Conservation (phyloP, 176 grass and related monocot species). For the Triticum timopheevii region DNA sequence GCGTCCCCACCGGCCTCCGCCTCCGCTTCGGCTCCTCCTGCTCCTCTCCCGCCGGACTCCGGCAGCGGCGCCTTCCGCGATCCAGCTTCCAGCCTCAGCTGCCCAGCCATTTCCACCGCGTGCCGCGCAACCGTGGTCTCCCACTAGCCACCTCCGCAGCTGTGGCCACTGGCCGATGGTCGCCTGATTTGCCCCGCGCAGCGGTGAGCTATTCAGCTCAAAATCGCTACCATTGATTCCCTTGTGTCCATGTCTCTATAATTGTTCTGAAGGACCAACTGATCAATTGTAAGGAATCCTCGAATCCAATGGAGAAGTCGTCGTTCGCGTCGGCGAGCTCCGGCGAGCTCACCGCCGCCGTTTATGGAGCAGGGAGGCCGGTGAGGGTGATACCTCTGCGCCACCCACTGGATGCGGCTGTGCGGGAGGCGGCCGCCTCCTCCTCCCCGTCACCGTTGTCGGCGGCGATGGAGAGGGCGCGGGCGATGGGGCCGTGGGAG, state of each 20-base stretch:
- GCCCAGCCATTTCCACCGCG: neutral
- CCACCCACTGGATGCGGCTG: slow-evolving; percentile 36
- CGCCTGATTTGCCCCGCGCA: neutral
- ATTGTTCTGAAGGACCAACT: neutral
- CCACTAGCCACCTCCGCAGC: neutral
- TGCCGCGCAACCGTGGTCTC: neutral
- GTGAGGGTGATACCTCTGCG: slow-evolving; percentile 76
- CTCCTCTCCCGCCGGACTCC: neutral
- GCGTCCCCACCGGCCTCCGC: neutral
- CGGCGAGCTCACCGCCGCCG: slow-evolving; percentile 25
- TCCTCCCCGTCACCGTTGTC: slow-evolving; percentile 18
- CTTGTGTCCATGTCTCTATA: neutral
- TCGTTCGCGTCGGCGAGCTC: slow-evolving; percentile 58
- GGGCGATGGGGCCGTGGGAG: slow-evolving; percentile 54
- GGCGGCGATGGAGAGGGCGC: slow-evolving; percentile 35
- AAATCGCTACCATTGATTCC: neutral
- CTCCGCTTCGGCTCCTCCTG: neutral
- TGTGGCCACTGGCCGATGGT: neutral
- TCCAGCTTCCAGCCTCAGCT: neutral
- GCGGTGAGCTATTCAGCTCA: neutral
- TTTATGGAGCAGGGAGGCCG: slow-evolving; percentile 34
- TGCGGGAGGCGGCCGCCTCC: neutral
- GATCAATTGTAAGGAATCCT: neutral
- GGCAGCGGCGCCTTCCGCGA: neutral
- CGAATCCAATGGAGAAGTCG: slow-evolving; percentile 40